phyloP scores from a whole-genome alignment of 257 asterid species.

The Nemophila menziesii region DNA sequence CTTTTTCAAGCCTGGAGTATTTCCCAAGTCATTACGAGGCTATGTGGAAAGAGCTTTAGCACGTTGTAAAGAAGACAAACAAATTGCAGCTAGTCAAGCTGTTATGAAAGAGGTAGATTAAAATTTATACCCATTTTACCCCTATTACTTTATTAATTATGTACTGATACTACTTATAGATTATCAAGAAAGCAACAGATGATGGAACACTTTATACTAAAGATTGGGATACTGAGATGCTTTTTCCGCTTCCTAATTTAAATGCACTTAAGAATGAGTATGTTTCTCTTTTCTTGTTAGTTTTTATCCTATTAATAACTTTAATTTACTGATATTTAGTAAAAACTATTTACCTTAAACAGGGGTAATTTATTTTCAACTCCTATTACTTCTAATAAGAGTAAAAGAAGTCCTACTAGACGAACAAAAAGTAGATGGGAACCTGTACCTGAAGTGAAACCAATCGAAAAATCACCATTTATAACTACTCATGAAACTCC shows the following conservation, averaged over 20 bases:
- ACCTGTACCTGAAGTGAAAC: slow-evolving; percentile 63
- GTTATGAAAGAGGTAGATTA: slow-evolving; percentile 97
- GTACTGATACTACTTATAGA: slow-evolving; percentile 23
- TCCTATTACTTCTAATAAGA: slow-evolving; percentile 40
- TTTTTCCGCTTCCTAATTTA: slow-evolving; percentile 49
- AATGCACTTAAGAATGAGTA: slow-evolving; percentile 55
- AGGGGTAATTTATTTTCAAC: slow-evolving; percentile 36
- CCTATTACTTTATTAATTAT: neutral
- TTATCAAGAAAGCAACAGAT: slow-evolving; percentile 75
- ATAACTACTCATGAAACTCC: slow-evolving; percentile 30
- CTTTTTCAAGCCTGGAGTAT: slow-evolving; percentile 79
- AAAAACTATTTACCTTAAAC: slow-evolving; percentile 19
- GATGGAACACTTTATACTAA: slow-evolving; percentile 66
- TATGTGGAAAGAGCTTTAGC: slow-evolving; percentile 97
- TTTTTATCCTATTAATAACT: neutral
- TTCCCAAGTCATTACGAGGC: slow-evolving; percentile 88
- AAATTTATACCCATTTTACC: no score
- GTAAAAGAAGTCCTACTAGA: slow-evolving; percentile 65
- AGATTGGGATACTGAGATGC: slow-evolving; percentile 95
- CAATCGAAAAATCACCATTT: slow-evolving; percentile 35
- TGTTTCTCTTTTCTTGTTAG: slow-evolving; percentile 13
- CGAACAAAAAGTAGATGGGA: slow-evolving; percentile 98
- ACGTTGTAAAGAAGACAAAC: slow-evolving; percentile 83
- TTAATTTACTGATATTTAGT: neutral
- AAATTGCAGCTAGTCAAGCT: slow-evolving; percentile 71